A percentile compares a stretch with the other conserved stretches of the same genome.
phyloP scores from a whole-genome alignment of 1,139 yeast species.

The Candida tropicalis region DNA sequence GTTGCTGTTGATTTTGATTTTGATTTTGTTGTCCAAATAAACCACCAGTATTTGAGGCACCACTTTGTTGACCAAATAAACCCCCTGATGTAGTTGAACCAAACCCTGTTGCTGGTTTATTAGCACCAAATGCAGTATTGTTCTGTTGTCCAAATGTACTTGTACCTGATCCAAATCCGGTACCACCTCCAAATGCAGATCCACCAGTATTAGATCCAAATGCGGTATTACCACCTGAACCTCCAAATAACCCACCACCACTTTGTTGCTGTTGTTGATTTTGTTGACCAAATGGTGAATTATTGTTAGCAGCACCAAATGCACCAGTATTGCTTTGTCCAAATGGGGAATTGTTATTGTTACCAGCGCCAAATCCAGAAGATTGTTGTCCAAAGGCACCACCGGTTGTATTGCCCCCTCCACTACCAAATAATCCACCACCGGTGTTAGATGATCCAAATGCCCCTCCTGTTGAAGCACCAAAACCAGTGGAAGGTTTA shows the following conservation, averaged over 20 bases:
- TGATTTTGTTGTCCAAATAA: slow-evolving; percentile 31
- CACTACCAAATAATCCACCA: neutral
- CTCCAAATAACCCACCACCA: slow-evolving; percentile 24
- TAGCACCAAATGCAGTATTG: slow-evolving; percentile 22
- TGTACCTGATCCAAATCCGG: slow-evolving; percentile 22
- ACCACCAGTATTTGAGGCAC: slow-evolving; percentile 22
- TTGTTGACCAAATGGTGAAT: slow-evolving; percentile 17
- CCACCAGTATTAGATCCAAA: slow-evolving; percentile 23
- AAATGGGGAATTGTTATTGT: slow-evolving; percentile 16
- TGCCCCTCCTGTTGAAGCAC: slow-evolving; percentile 12
- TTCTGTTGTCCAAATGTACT: slow-evolving; percentile 19
- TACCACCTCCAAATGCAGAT: slow-evolving; percentile 18
- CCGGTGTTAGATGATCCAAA: slow-evolving; percentile 7
- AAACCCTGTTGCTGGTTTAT: slow-evolving; percentile 23
- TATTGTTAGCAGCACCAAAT: slow-evolving; percentile 14
- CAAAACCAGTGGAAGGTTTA: slow-evolving; percentile 19
- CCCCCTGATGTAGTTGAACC: slow-evolving; percentile 20
- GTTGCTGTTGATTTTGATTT: slow-evolving; percentile 14
- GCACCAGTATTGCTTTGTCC: slow-evolving; percentile 13
- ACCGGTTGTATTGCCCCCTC: slow-evolving; percentile 4
- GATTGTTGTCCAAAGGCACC: slow-evolving; percentile 25
- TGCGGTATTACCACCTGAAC: slow-evolving; percentile 7
- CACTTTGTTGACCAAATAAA: slow-evolving; percentile 20
- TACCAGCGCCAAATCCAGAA: slow-evolving; percentile 21
- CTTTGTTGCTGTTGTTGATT: slow-evolving; percentile 14